Evolutionary conservation across 805 yeast genomes (phyloP), one percentile per base, ranked within the genome.

Genomic region (Zygotorulaspora florentina): DNA sequence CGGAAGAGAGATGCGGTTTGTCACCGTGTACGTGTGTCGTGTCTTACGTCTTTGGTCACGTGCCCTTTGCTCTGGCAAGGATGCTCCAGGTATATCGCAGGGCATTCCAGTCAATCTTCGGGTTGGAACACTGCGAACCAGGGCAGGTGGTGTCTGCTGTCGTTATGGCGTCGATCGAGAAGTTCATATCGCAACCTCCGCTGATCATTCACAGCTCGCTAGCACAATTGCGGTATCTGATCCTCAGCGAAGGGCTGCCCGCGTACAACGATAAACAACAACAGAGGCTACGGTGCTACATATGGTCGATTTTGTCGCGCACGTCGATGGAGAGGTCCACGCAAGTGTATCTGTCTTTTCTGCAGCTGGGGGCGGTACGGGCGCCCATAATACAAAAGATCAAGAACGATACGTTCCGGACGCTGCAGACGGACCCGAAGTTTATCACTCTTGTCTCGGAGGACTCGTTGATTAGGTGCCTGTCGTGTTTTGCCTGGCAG

Each of bases 361-460:
- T 85, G 2, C 59, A 73, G 8, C 63, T 69, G 28, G 87, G 87
- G 0, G 80, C 84, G 11, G 78, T 84, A 1, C 72, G 73, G 0
- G 70, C 80, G 8, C 80, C 81, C 46, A 68, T 64, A 15, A 57
- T 46, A 29, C 64, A 75, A 30, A 89, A 89, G 65, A 88, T 89
- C 47, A 76, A 81, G 47, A 85, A 89, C 62, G 96, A 89, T 59
- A 85, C 95, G 1, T 87, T 87, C 55, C 69, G 96, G 47, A 89
- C 96, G 0, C 72, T 89, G 53, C 83, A 85, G 64, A 83, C 87
- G 30, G 95, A 89, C 59, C 67, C 71, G 20, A 61, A 64, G 12
- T 89, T 88, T 66, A 80, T 78, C 46, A 66, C 67, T 39, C 75
- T 74, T 44, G 96, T 88, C 1, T 64, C 79, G n/a, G 95, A 87